Percentiles rank a stretch among this genome's conserved stretches.
Conservation (phyloP, 371 early-diverging fungal genomes). For the Dentiscutata heterogama region DNA sequence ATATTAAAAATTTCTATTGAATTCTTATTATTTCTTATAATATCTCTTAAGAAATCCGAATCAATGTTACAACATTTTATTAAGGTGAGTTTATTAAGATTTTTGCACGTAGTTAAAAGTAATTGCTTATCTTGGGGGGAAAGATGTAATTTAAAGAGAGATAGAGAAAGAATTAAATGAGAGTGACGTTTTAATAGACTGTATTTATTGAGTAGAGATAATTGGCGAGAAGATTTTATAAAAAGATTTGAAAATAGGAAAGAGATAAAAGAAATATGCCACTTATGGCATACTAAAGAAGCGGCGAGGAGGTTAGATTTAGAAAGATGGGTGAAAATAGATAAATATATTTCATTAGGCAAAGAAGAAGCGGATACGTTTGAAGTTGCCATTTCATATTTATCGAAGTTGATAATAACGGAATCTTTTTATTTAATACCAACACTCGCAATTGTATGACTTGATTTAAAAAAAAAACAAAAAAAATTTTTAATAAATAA, state of each 20-base stretch:
- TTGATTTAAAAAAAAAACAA: no score
- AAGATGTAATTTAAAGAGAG: not conserved
- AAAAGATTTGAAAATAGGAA: not conserved
- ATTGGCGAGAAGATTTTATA: not conserved
- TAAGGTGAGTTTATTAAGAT: not conserved
- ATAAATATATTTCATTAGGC: not conserved
- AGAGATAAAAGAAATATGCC: not conserved
- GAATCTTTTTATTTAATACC: no score
- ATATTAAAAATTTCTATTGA: constrained; percentile 5
- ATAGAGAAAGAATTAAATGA: not conserved
- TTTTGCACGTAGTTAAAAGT: not conserved
- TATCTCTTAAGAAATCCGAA: not conserved
- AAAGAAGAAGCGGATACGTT: not conserved
- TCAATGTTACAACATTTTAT: constrained; percentile 26
- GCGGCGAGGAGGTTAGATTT: not conserved
- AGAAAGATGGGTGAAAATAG: not conserved
- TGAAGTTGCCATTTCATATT: no score
- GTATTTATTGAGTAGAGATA: not conserved
- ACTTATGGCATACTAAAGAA: not conserved
- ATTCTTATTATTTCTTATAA: not conserved
- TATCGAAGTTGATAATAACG: no score
- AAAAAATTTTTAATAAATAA: no score
- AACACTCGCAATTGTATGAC: no score
- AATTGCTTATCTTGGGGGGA: not conserved
- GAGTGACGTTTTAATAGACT: not conserved